These are phyloP conservation scores for Colletotrichum abscissum DNA, from an alignment of 2,329 filamentous ascomycete species.

Conservation along the genomic window DNA sequence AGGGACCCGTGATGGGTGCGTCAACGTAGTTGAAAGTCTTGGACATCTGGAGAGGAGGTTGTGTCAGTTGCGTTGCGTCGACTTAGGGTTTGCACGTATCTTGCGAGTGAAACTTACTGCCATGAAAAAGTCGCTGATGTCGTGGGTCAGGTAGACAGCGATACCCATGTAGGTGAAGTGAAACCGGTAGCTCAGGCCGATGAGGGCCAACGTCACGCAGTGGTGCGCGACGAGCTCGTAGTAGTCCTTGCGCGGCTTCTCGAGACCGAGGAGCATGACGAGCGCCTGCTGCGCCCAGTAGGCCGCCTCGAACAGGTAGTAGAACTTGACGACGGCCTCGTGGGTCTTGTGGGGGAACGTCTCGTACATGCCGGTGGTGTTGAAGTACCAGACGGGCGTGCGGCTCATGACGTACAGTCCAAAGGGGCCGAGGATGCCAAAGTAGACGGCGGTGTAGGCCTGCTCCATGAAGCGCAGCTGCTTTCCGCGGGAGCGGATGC, in stretches of 20 bases:
- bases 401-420: conserved; percentile 78
- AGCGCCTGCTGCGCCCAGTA: conserved; percentile 82
- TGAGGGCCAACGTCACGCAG: conserved; percentile 75
- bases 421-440: conserved; percentile 72
- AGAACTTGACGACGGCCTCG: conserved; percentile 75
- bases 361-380: conserved; percentile 78
- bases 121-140: conserved; percentile 81
- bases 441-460: conserved; percentile 79
- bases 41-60: conserved; percentile 60
- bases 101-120: conserved; percentile 63
- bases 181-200: conserved; percentile 77
- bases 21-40: conserved; percentile 80
- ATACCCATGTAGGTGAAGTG: conserved; percentile 83
- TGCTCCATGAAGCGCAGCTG: conserved; percentile 81
- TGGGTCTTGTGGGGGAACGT: conserved; percentile 75
- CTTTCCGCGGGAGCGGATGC: conserved; percentile 71
- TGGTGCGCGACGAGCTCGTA: conserved; percentile 80
- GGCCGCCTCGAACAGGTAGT: conserved; percentile 79
- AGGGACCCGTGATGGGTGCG: conserved; percentile 69
- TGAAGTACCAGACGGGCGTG: conserved; percentile 81
- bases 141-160: conserved; percentile 80
- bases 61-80: not conserved
- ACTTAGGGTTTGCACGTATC: too few relatives aligned
- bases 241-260: conserved; percentile 81
- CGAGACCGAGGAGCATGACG: conserved; percentile 74